Evolutionary conservation across 495 filamentous ascomycete species (phyloP), one percentile per base, ranked within the genome.

Genomic region (Tuber brumale): DNA sequence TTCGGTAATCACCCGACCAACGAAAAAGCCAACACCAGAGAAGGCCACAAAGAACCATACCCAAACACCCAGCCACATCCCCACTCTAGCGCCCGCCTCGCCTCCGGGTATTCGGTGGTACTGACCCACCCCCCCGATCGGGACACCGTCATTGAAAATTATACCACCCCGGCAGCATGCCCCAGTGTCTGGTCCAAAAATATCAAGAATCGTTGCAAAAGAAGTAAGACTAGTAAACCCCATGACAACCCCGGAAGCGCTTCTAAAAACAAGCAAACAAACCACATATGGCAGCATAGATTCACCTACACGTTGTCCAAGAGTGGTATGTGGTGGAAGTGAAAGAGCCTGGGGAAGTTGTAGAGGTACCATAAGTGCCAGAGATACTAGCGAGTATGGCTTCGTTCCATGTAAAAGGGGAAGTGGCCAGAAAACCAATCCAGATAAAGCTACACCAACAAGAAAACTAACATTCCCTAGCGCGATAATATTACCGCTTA

Each of bases 201-300:
- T 86, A 82, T 94, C 92, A 3, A 90, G 87, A 45, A 94, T 85
- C 2, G 89, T 91, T 0, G 88, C 86, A 76, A 90, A 86, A 79
- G 91, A 91, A 79, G 93, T 94, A 86, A 93, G 90, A 77, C 90
- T 91, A 23, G 90, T 90, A 82, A 93, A 92, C 4, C 92, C 92
- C 23, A 94, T 86, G 27, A 87, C 86, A 66, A 92, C 83, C 4
- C 92, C 92, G 80, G 91, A 90, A 72, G 90, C 75, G 2, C 85
- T 86, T 48, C 92, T 86, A 37, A 90, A 86, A 43, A 91, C 84
- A 21, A 94, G 86, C 14, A 93, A 85, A 51, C 87, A 88, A 77
- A 86, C 86, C 41, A 74, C 48, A 76, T 79, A 82, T 27, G 76
- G 81, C 35, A 39, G n/a, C 80, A 81, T 81, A 18, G 81, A 77